phyloP scores from a whole-genome alignment of 169 alveolate genomes.

The Plasmodium vivax region DNA sequence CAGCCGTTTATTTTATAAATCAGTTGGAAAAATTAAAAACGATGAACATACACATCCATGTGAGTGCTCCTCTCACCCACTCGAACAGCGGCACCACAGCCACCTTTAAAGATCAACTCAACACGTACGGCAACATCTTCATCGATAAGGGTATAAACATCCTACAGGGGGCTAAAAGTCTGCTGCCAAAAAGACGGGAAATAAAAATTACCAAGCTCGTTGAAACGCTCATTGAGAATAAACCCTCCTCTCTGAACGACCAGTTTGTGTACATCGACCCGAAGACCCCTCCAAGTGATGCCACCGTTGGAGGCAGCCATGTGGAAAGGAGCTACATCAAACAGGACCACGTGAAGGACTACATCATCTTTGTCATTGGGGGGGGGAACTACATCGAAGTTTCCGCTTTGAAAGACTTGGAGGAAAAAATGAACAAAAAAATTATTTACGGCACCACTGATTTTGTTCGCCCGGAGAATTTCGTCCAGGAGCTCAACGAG shows the following conservation, averaged over 20 bases:
- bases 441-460: constrained; percentile 82
- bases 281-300: constrained; percentile 30
- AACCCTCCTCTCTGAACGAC: constrained; percentile 74
- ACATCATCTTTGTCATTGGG: constrained; percentile 85
- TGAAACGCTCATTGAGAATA: constrained; percentile 82
- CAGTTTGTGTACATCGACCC: constrained; percentile 74
- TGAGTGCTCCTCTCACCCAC: constrained; percentile 39
- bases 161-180: constrained; percentile 77
- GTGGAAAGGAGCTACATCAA: constrained; percentile 73
- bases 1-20: constrained; percentile 53
- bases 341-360: constrained; percentile 82
- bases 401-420: constrained; percentile 81
- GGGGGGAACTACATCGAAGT: constrained; percentile 89
- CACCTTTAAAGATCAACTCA: constrained; percentile 79
- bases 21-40: constrained; percentile 78
- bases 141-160: constrained; percentile 81
- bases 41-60: constrained; percentile 77
- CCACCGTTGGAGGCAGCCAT: neutral
- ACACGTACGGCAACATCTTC: constrained; percentile 81
- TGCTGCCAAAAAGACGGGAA: constrained; percentile 83
- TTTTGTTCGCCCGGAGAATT: constrained; percentile 77
- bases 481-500: constrained; percentile 76
- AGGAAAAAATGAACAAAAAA: constrained; percentile 78
- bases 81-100: constrained; percentile 55
- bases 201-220: constrained; percentile 81